Evolutionary conservation across 805 yeast genomes (phyloP), one percentile per base, ranked within the genome.

Genomic region (Teunomyces pallodes): DNA sequence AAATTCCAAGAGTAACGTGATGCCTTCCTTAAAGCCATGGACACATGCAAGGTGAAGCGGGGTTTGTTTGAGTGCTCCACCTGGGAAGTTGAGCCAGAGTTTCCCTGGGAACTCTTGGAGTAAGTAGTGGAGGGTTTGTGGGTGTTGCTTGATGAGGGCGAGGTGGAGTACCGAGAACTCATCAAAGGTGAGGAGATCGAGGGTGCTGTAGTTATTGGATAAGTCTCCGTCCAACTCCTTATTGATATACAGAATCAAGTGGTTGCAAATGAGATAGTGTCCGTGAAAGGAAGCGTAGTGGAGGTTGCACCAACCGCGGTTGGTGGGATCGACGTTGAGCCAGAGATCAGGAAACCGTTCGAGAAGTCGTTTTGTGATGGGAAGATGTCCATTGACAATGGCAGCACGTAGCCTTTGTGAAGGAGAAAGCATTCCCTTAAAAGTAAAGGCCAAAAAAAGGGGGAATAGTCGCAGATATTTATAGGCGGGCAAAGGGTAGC

Each of bases 241-340:
- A 28, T 68, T 24, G 79, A 73, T 31, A 72, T 69, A 62, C 29
- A 76, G 75, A 13, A 84, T 72, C 42, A 85, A 66, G 54, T 71
- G 74, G 29, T 75, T 85, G 63, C 90, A 85, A 10, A 87, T 75
- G 46, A 85, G 76, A 56, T 83, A 84, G 51, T 84, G 77, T 38
- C 95, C 94, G 58, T 85, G 69, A 57, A 62, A 85, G 3, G 92
- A 82, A 0, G 96, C 90, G 64, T 88, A 87, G 62, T 89, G 96
- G 42, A 89, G 69, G 33, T 86, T 83, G 12, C 87, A 76, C 96
- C 96, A 89, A 1, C 96, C 96, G 58, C 84, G 82, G 17, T 65
- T 27, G 31, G 60, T 28, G 4, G 90, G 79, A 59, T 90, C 87
- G 20, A 82, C 72, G 59, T 87, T 86, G 50, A 82, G 83, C 52